Evolutionary conservation across 306 rosid species (phyloP).

Genomic region (Glycine latifolia): DNA sequence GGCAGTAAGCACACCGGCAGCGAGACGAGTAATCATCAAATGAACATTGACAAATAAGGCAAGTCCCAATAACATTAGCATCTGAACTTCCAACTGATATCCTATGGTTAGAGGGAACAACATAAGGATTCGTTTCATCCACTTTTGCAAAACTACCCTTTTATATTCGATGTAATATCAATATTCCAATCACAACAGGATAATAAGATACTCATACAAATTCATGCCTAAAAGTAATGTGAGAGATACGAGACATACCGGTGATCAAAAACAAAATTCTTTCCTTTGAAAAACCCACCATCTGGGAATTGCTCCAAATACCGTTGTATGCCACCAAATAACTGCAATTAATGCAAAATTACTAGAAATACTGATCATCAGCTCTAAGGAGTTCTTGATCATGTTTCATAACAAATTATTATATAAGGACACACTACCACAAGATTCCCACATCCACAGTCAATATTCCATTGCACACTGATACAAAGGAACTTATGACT

Average conservation of each 20-base stretch:
- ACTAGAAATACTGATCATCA: slow-evolving; percentile 33
- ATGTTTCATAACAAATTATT: background rate
- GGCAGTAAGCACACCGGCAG: slow-evolving; percentile 75
- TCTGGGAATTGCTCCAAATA: slow-evolving; percentile 90
- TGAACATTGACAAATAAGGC: slow-evolving; percentile 71
- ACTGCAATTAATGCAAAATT: slow-evolving; percentile 58
- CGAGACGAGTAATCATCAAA: slow-evolving; percentile 93
- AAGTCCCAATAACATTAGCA: slow-evolving; percentile 63
- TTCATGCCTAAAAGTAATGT: slow-evolving; percentile 19
- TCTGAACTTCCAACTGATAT: slow-evolving; percentile 92
- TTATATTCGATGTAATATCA: background rate
- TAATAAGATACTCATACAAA: slow-evolving; percentile 32
- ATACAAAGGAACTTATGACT: slow-evolving; percentile 11
- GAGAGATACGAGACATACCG: slow-evolving; percentile 59
- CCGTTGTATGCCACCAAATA: slow-evolving; percentile 93
- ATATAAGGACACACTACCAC: slow-evolving; percentile 18
- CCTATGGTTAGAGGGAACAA: slow-evolving; percentile 58
- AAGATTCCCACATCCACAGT: slow-evolving; percentile 38
- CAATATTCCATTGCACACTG: slow-evolving; percentile 3
- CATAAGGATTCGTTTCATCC: slow-evolving; percentile 20
- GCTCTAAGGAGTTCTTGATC: slow-evolving; percentile 16
- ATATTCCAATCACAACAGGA: slow-evolving; percentile 32
- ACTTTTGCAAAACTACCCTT: slow-evolving; percentile 37
- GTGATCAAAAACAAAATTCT: slow-evolving; percentile 96
- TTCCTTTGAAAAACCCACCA: slow-evolving; percentile 87